Evolutionary conservation across 164 flowering plant species (phyloP).

Genomic region (Piper betle): DNA sequence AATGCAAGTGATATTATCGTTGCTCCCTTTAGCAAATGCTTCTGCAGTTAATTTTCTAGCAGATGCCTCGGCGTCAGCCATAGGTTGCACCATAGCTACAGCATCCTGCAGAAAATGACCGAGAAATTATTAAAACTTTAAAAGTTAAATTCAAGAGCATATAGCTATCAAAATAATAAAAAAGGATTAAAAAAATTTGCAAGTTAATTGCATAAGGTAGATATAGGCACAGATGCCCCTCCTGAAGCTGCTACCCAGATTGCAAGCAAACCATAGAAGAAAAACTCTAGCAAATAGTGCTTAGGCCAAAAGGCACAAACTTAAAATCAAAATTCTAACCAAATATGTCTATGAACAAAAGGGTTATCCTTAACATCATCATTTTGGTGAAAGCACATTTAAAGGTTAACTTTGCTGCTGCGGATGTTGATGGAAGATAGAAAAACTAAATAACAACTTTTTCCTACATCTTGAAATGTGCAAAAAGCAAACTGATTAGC

Average conservation of each 20-base stretch:
- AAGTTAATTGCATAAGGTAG: not conserved
- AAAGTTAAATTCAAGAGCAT: not conserved
- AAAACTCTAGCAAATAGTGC: not conserved
- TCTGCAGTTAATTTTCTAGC: constrained; percentile 46
- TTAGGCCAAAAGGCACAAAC: not conserved
- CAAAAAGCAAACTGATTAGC: too few relatives aligned
- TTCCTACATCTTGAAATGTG: too few relatives aligned
- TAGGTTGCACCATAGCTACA: constrained; percentile 37
- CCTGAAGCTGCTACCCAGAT: not conserved
- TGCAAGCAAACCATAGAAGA: not conserved
- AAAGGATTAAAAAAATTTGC: too few relatives aligned
- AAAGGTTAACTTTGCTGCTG: too few relatives aligned
- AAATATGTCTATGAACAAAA: too few relatives aligned
- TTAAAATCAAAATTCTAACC: not conserved
- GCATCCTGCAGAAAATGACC: constrained; percentile 38
- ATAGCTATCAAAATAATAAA: not conserved
- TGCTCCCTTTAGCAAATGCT: constrained; percentile 55
- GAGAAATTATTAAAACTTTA: not conserved
- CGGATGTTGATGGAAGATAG: too few relatives aligned
- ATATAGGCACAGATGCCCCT: not conserved
- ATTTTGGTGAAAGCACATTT: too few relatives aligned
- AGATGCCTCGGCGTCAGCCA: constrained; percentile 51
- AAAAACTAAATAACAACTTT: too few relatives aligned
- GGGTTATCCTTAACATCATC: too few relatives aligned
- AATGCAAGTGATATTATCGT: constrained; percentile 67